These are phyloP conservation scores for Mycena albidolilacea DNA, from an alignment of 768 basidiomycete species.

Conservation along the genomic window DNA sequence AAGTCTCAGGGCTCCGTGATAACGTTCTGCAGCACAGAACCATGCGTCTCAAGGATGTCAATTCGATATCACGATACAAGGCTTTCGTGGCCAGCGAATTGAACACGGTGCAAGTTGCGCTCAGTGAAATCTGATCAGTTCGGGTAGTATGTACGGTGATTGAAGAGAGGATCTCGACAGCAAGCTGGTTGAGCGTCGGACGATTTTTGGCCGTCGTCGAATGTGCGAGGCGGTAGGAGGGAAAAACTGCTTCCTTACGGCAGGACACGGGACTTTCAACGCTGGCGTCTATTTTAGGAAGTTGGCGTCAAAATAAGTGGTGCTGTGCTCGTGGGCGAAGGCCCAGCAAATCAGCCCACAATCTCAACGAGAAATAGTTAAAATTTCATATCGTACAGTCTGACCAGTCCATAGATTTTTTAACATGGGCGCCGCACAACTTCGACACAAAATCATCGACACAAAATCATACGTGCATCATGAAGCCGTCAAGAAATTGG, in stretches of 20 bases:
- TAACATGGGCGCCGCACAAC: too few species aligned
- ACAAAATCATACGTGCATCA: not conserved
- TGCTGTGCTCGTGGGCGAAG: too few species aligned
- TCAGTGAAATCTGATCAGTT: not conserved
- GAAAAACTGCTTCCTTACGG: not conserved
- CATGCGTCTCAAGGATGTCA: not conserved
- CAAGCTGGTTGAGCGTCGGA: not conserved
- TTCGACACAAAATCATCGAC: too few species aligned
- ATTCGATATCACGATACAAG: not conserved
- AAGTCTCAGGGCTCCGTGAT: not conserved
- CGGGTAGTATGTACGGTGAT: not conserved
- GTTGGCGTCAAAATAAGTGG: too few species aligned
- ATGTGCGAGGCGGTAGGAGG: not conserved
- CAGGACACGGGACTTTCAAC: not conserved
- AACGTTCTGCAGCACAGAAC: not conserved
- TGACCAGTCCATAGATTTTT: too few species aligned
- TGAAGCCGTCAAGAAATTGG: conserved; percentile 24
- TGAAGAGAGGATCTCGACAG: not conserved
- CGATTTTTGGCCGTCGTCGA: not conserved
- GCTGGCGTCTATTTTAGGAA: not conserved
- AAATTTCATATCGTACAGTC: too few species aligned
- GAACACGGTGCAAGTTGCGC: not conserved
- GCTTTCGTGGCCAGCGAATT: not conserved
- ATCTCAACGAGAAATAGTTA: too few species aligned
- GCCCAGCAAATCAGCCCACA: too few species aligned